Conservation (phyloP, 2,329 filamentous ascomycete species). For the Cladosporium phlei region DNA sequence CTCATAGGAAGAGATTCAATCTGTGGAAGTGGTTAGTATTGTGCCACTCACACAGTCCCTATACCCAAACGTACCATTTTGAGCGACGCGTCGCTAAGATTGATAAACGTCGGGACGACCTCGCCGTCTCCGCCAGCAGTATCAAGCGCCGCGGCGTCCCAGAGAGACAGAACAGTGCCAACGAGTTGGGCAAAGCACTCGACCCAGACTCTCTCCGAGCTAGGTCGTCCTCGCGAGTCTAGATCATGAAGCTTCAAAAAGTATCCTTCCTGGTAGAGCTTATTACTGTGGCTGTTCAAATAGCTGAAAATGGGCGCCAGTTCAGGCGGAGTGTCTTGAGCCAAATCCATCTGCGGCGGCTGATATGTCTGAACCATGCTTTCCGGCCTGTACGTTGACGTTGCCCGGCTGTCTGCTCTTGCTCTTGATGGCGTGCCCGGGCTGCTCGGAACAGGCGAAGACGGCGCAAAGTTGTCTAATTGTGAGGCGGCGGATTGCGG, state of each 20-base stretch:
- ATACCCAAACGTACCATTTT: slow-evolving; percentile 77
- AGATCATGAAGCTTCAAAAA: slow-evolving; percentile 95
- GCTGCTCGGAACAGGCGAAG: slow-evolving; percentile 9
- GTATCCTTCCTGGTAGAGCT: slow-evolving; percentile 96
- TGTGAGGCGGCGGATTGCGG: slow-evolving; percentile 17
- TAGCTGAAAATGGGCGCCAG: slow-evolving; percentile 90
- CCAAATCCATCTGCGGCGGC: slow-evolving; percentile 79
- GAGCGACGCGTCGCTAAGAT: slow-evolving; percentile 92
- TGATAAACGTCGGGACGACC: slow-evolving; percentile 88
- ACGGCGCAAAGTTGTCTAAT: slow-evolving; percentile 10
- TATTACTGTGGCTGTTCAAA: slow-evolving; percentile 91
- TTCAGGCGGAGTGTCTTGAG: slow-evolving; percentile 82
- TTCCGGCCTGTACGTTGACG: slow-evolving; percentile 63
- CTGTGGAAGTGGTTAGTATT: slow-evolving; percentile 21
- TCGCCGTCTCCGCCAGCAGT: slow-evolving; percentile 78
- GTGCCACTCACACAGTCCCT: too few species aligned
- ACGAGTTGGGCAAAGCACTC: slow-evolving; percentile 97
- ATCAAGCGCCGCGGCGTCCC: slow-evolving; percentile 91
- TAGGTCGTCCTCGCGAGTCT: slow-evolving; percentile 82
- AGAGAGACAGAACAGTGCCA: slow-evolving; percentile 88
- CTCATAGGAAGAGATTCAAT: slow-evolving; percentile 76
- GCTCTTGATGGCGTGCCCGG: slow-evolving; percentile 36
- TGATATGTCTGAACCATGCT: slow-evolving; percentile 85
- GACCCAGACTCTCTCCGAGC: slow-evolving; percentile 81
- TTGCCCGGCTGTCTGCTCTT: slow-evolving; percentile 45